Base-by-base conservation (phyloP, 192 early-diverging fungal species). In the Linnemannia zychae region DNA sequence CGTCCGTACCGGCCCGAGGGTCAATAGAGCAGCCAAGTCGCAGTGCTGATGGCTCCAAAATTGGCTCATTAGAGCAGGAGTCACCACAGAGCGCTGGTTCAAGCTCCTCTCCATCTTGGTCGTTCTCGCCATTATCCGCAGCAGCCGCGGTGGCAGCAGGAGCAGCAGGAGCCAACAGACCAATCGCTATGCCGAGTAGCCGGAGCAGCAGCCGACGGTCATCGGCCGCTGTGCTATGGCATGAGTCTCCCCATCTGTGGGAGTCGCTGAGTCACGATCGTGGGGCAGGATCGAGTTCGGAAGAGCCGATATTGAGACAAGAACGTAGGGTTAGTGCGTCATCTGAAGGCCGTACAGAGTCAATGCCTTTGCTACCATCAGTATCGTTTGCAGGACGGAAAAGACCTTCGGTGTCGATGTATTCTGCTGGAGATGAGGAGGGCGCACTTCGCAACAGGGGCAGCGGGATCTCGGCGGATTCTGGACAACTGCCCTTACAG, bases 381-480 rank as follows among this genome's bases (percentile, higher is more conserved):
- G 75, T 24, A 16, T 17, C 9, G 17, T 9, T 57, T 7, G 69
- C 63, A 36, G 81, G 74, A 17, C 81, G 75, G 18, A 82, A 82
- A 28, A 38, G 81, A 20, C 81, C 81, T 7, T 82, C 81, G 9
- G 36, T 73, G 1, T 82, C 81, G 20, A 82, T 82, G 81, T 82
- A 82, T 47, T 36, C 67, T 24, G 40, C 4, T 44, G 53, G 68
- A 37, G 49, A 53, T 11, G 77, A 78, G 24, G 44, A 78, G 11
- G 36, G 5, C 28, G 18, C 24, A 52, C 12, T n/a, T 22, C 24
- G 48, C 16, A 38, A 68, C 34, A 31, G 70, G 6, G 7, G 18
- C n/a, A 57, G 48, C 2, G 22, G 40, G 11, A 31, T n/a, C 16
- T 16, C 46, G 33, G 6, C 16, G 33, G 49, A 37, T 31, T 12